Conservation (phyloP, 768 basidiomycete genomes). For the Albatrellus ellisii region DNA sequence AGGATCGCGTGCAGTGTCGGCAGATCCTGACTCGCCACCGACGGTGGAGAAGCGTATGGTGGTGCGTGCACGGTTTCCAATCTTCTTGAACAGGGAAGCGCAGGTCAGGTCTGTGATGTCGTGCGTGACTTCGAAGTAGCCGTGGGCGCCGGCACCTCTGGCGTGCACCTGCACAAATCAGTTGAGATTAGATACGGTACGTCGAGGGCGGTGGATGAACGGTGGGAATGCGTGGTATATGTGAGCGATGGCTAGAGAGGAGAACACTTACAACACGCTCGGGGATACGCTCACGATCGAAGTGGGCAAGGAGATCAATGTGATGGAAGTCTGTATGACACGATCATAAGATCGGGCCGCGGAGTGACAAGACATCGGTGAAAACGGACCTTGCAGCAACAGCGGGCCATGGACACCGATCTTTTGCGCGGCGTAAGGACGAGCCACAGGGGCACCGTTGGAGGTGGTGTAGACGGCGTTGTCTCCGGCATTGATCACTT, state of each 20-base stretch:
- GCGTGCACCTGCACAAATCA: conserved; percentile 57
- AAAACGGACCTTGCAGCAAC: conserved; percentile 61
- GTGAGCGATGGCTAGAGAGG: neutral
- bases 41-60: conserved; percentile 93
- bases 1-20: conserved; percentile 88
- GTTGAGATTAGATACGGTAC: neutral
- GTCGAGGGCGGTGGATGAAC: neutral
- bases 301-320: conserved; percentile 84
- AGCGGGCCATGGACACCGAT: conserved; percentile 71
- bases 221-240: conserved; percentile 6
- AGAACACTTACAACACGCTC: conserved; percentile 65
- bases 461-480: conserved; percentile 72
- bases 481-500: conserved; percentile 41
- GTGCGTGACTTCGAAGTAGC: conserved; percentile 84
- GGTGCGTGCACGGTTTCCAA: conserved; percentile 54
- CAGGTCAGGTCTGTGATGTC: conserved; percentile 74
- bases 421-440: conserved; percentile 73
- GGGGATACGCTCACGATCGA: conserved; percentile 91
- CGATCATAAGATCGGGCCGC: conserved; percentile 13
- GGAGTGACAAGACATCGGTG: neutral
- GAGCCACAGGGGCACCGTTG: conserved; percentile 61
- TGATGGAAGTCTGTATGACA: conserved; percentile 63
- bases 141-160: conserved; percentile 88
- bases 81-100: conserved; percentile 48
- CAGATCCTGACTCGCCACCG: conserved; percentile 75